phyloP scores from a whole-genome alignment of 352 stramenopile species.

The Globisporangium camurandrum region DNA sequence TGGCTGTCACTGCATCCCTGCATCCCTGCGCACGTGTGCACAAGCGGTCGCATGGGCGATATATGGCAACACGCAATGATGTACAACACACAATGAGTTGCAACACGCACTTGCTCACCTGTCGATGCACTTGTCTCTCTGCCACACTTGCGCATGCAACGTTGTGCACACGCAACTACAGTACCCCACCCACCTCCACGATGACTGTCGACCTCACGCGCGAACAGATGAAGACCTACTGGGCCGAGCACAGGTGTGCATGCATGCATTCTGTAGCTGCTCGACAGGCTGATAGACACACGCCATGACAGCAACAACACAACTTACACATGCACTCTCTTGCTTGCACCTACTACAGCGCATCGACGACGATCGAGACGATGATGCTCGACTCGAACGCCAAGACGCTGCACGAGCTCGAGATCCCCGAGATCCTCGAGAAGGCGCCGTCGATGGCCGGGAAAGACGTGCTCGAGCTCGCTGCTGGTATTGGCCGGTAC shows the following conservation, averaged over 20 bases:
- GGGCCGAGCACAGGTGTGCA: slow-evolving; percentile 52
- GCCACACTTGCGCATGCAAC: neutral
- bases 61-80: neutral
- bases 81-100: neutral
- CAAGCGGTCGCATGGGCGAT: neutral
- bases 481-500: slow-evolving; percentile 60
- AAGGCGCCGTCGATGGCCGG: slow-evolving; percentile 46
- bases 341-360: neutral
- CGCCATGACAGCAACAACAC: no score
- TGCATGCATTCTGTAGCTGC: no score
- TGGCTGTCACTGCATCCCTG: neutral
- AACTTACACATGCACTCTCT: neutral
- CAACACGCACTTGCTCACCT: no score
- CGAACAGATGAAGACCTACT: slow-evolving; percentile 76
- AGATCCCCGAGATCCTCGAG: slow-evolving; percentile 71
- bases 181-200: slow-evolving; percentile 4
- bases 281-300: no score
- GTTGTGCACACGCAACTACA: neutral
- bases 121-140: neutral
- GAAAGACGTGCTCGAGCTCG: slow-evolving; percentile 65
- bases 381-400: slow-evolving; percentile 86
- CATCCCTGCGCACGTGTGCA: neutral
- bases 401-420: slow-evolving; percentile 60
- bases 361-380: slow-evolving; percentile 52
- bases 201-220: slow-evolving; percentile 55